A percentile compares a stretch with the other conserved stretches of the same genome.
Conservation (phyloP, 345 rosid species). For the Pseudoturritis turrita region DNA sequence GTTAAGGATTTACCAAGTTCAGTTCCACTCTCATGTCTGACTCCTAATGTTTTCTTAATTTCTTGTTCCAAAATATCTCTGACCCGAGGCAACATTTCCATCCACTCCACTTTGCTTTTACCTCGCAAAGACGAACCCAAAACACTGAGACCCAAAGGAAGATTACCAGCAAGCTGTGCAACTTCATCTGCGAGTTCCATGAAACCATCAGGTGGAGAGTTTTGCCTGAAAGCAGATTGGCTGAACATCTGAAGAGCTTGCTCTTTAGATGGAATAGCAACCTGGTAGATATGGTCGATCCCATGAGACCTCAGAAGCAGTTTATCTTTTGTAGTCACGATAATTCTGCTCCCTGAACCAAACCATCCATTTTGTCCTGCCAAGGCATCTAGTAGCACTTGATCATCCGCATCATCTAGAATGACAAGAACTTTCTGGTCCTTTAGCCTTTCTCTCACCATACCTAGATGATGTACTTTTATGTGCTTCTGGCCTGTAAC, state of each 20-base stretch:
- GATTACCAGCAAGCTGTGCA: not conserved
- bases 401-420: constrained; percentile 4
- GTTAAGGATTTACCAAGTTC: too few species aligned
- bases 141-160: constrained; percentile 32
- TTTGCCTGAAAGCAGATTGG: not conserved
- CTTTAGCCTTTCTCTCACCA: not conserved
- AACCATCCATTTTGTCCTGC: not conserved
- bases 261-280: not conserved
- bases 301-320: not conserved
- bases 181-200: not conserved
- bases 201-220: not conserved
- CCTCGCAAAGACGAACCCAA: constrained; percentile 4
- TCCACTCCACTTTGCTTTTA: not conserved
- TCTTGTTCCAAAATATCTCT: not conserved
- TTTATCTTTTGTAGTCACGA: not conserved
- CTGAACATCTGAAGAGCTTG: constrained; percentile 13
- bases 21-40: constrained; percentile 16
- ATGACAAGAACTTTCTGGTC: constrained; percentile 2
- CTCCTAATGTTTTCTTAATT: not conserved
- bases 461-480: not conserved
- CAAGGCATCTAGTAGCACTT: not conserved
- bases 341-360: constrained; percentile 10
- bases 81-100: not conserved
- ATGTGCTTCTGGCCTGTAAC: constrained; percentile 15
- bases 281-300: not conserved